Evolutionary conservation across 768 basidiomycete species (phyloP), one percentile per base, ranked within the genome.

Genomic region (Russula vinacea): DNA sequence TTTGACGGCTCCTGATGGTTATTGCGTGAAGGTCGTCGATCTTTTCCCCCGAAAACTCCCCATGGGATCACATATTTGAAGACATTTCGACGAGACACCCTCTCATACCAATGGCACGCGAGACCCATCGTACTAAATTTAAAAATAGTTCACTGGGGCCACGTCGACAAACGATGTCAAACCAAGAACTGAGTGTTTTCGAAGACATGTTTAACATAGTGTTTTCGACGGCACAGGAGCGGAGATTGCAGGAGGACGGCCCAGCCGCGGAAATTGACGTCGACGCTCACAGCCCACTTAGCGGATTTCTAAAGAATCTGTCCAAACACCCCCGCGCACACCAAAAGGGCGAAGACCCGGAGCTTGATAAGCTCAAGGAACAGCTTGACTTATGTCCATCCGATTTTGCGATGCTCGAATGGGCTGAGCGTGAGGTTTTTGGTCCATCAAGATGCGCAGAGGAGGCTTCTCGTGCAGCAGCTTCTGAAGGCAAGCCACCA

Each of bases 161-260:
- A 8, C 78, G 79, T 44, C 80, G 79, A 32, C 85, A 87, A 66
- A 76, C 83, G 22, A 84, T 90, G 81, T 89, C 88, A 0, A 84
- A 84, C 0, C 80, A 81, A 51, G 90, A 92, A 75, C 79, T 81
- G 62, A 79, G 71, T 62, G 83, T 83, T 5, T 87, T 92, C 68
- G 83, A 88, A 69, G 84, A 86, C 35, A 87, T 91, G 82, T 89
- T 91, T 68, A 79, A 84, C 68, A 74, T 87, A 75, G 84, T 91
- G 42, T 89, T 90, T 71, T 10, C 55, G 53, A 81, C 82, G 17
- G 78, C 78, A 62, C 75, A 77, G 42, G 75, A 76, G 54, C 73
- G 76, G 26, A 76, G 74, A 40, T 33, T 62, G 10, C 58, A 45
- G 26, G 60, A 70, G 29, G 61, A 52, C 10, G 60, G 47, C 39